Conservation (phyloP, 805 yeast species). For the Lachancea dasiensis region DNA sequence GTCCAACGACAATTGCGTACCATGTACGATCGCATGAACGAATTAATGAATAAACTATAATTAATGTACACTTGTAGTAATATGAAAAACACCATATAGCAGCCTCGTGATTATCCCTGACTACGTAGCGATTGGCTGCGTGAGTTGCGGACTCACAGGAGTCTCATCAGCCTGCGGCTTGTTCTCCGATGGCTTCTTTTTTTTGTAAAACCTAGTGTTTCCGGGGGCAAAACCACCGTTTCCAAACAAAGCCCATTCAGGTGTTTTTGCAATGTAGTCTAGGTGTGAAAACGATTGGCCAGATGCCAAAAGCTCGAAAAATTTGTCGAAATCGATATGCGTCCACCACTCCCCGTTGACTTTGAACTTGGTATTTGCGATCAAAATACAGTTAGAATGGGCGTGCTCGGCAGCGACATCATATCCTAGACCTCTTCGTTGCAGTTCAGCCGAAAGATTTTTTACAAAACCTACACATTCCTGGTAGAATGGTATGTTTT, state of each 20-base stretch:
- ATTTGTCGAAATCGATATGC: slow-evolving; percentile 75
- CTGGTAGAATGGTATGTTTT: slow-evolving; percentile 89
- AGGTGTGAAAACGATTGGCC: slow-evolving; percentile 68
- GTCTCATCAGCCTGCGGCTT: not conserved
- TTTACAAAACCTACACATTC: slow-evolving; percentile 77
- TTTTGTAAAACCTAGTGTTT: slow-evolving; percentile 62
- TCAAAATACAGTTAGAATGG: slow-evolving; percentile 84
- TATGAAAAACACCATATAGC: too few species aligned
- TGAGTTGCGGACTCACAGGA: not conserved
- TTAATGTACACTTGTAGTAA: too few species aligned
- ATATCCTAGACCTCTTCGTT: slow-evolving; percentile 61
- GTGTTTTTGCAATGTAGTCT: slow-evolving; percentile 78
- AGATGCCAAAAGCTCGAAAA: slow-evolving; percentile 58
- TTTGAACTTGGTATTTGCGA: slow-evolving; percentile 69
- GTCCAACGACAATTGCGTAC: too few species aligned
- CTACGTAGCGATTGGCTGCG: too few species aligned
- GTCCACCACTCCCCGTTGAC: slow-evolving; percentile 77
- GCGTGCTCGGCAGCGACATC: slow-evolving; percentile 94
- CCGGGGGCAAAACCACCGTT: slow-evolving; percentile 89
- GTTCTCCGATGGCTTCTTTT: slow-evolving; percentile 37
- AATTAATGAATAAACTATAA: too few species aligned
- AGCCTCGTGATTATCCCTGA: too few species aligned
- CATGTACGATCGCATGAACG: too few species aligned
- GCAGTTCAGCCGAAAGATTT: slow-evolving; percentile 53
- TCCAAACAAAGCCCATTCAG: slow-evolving; percentile 89